These are phyloP conservation scores for Cyamopsis tetragonoloba DNA, from an alignment of 306 rosid species.

Conservation along the genomic window DNA sequence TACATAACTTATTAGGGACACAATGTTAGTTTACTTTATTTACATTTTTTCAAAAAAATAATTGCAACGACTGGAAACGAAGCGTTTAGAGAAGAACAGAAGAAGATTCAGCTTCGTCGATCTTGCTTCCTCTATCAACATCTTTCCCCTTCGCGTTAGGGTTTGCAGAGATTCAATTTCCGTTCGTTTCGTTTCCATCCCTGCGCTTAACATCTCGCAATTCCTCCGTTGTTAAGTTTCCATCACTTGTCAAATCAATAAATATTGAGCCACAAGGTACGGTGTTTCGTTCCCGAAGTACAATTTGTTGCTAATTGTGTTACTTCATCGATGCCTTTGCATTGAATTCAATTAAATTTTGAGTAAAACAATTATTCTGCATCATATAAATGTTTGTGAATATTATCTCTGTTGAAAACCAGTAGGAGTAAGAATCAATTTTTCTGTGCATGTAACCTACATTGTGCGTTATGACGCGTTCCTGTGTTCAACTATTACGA, in stretches of 20 bases:
- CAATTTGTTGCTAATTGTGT: conserved; percentile 6
- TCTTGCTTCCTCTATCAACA: conserved; percentile 32
- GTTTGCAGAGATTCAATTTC: conserved; percentile 32
- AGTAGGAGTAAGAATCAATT: conserved; percentile 10
- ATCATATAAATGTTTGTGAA: background rate
- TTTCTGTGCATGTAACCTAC: conserved; percentile 25
- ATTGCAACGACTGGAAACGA: conserved; percentile 32
- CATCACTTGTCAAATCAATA: background rate
- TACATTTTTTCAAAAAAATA: no score
- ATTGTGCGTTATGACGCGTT: conserved; percentile 19
- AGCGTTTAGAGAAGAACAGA: conserved; percentile 30
- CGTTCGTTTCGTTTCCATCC: background rate
- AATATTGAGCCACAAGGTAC: background rate
- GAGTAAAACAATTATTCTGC: background rate
- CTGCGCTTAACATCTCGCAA: background rate
- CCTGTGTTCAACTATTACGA: background rate
- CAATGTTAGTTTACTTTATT: no score
- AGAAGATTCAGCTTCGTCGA: conserved; percentile 21
- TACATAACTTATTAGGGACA: no score
- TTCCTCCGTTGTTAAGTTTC: background rate
- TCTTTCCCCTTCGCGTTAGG: conserved; percentile 27
- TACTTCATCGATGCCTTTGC: background rate
- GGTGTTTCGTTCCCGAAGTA: background rate
- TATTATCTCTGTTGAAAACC: background rate
- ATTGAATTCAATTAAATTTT: background rate